Conservation (phyloP, 805 yeast genomes). For the Scheffersomyces stipitis region DNA sequence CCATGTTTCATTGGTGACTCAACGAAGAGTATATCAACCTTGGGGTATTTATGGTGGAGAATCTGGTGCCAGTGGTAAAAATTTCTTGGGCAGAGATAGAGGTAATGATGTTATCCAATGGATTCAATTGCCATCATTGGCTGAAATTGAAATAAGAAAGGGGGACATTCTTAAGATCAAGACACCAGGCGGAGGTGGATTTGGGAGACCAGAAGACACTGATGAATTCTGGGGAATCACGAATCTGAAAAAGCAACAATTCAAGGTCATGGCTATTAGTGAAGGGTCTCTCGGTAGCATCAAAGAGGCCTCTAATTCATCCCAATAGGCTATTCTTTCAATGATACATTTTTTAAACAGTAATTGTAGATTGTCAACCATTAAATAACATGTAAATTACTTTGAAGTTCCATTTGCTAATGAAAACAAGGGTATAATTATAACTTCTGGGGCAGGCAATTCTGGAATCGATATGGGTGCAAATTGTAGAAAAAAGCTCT, state of each 20-base stretch:
- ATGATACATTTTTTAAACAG: too few relatives aligned
- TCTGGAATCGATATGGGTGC: too few relatives aligned
- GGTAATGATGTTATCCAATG: slow-evolving; percentile 16
- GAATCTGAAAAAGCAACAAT: too few relatives aligned
- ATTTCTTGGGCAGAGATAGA: slow-evolving; percentile 30
- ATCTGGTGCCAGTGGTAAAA: slow-evolving; percentile 38
- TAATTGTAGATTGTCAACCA: too few relatives aligned
- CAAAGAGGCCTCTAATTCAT: slow-evolving; percentile 10
- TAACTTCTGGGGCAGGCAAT: too few relatives aligned
- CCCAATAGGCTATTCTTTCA: too few relatives aligned
- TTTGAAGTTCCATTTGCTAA: too few relatives aligned
- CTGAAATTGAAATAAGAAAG: slow-evolving; percentile 54
- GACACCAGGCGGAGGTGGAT: slow-evolving; percentile 91
- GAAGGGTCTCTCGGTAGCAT: slow-evolving; percentile 8
- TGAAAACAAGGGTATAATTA: too few relatives aligned
- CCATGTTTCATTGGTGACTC: slow-evolving; percentile 20
- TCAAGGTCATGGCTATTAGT: background rate
- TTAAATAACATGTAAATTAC: too few relatives aligned
- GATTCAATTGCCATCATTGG: slow-evolving; percentile 55
- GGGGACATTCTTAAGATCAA: slow-evolving; percentile 69
- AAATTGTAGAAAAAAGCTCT: too few relatives aligned
- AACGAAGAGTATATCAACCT: slow-evolving; percentile 20
- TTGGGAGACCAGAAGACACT: slow-evolving; percentile 38
- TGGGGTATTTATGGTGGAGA: slow-evolving; percentile 32
- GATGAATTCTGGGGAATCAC: slow-evolving; percentile 1